Evolutionary conservation across 2,329 filamentous ascomycete genomes (phyloP).

Genomic region (Aspergillus proliferans): DNA sequence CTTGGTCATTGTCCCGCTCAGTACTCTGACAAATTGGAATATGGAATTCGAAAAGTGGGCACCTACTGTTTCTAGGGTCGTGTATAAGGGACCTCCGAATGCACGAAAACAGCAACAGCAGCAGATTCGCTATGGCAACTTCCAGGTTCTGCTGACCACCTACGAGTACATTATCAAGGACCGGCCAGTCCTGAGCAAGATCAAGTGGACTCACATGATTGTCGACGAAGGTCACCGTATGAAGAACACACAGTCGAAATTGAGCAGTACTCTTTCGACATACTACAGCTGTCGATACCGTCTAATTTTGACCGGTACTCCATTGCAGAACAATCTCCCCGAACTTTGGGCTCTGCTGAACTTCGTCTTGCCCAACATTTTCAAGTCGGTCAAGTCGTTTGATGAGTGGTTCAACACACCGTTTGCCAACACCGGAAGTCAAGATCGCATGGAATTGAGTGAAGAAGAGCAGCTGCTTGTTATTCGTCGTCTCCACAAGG

Average conservation of each 20-base stretch:
- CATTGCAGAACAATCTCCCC: slow-evolving; percentile 90
- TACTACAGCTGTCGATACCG: slow-evolving; percentile 95
- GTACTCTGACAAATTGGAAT: slow-evolving; percentile 98
- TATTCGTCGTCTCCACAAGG: slow-evolving; percentile 96
- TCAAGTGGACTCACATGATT: slow-evolving; percentile 99
- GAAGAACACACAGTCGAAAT: slow-evolving; percentile 96
- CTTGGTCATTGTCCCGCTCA: slow-evolving; percentile 91
- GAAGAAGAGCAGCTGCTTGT: slow-evolving; percentile 99
- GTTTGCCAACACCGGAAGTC: slow-evolving; percentile 94
- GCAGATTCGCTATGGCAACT: slow-evolving; percentile 86
- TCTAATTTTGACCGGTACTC: slow-evolving; percentile 94
- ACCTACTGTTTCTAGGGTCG: slow-evolving; percentile 74
- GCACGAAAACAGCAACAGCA: slow-evolving; percentile 85
- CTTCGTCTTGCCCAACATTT: slow-evolving; percentile 95
- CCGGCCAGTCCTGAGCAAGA: slow-evolving; percentile 87
- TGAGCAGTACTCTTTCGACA: slow-evolving; percentile 87
- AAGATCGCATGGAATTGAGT: slow-evolving; percentile 97
- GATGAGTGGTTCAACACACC: slow-evolving; percentile 99
- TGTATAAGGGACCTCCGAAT: slow-evolving; percentile 93
- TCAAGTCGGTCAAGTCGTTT: slow-evolving; percentile 98
- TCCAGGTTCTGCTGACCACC: slow-evolving; percentile 93
- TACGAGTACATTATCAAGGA: slow-evolving; percentile 99
- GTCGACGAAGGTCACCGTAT: slow-evolving; percentile 99
- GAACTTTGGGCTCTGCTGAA: slow-evolving; percentile 98
- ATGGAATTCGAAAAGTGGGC: slow-evolving; percentile 99